Evolutionary conservation across 176 grass and related monocot species (phyloP).

Genomic region (Poa pratensis): DNA sequence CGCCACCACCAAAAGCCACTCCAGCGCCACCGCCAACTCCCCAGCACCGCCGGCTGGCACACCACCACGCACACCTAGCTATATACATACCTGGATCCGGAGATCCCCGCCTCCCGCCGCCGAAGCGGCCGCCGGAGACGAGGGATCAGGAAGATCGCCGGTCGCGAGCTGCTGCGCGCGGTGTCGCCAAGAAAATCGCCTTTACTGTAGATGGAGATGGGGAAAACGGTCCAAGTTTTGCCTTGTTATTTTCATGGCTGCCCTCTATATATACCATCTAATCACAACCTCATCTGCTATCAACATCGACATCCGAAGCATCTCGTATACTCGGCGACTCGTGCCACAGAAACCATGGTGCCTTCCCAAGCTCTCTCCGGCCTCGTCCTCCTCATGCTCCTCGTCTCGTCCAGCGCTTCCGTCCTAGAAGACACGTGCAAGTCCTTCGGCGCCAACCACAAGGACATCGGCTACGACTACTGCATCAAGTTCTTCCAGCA

Average conservation of each 20-base stretch:
- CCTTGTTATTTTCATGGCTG: neutral
- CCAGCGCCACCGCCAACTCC: too few relatives aligned
- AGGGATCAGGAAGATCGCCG: too few relatives aligned
- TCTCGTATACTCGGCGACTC: neutral
- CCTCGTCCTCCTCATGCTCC: slow-evolving; percentile 37
- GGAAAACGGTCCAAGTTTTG: too few relatives aligned
- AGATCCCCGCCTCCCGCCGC: too few relatives aligned
- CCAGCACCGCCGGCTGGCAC: too few relatives aligned
- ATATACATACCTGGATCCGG: too few relatives aligned
- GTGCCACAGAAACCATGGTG: slow-evolving; percentile 7
- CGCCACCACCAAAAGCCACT: too few relatives aligned
- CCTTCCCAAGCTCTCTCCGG: slow-evolving; percentile 5
- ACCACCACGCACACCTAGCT: too few relatives aligned
- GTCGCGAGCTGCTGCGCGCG: too few relatives aligned
- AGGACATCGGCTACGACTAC: slow-evolving; percentile 42
- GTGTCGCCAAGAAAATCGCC: too few relatives aligned
- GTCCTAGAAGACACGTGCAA: slow-evolving; percentile 63
- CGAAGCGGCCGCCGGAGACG: too few relatives aligned
- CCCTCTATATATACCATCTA: neutral
- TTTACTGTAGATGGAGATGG: too few relatives aligned
- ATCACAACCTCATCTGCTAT: neutral
- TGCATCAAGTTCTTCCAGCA: slow-evolving; percentile 60
- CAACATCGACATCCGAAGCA: neutral
- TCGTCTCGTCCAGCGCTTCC: slow-evolving; percentile 29
- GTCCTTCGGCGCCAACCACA: slow-evolving; percentile 27